Percentiles rank a stretch among this genome's conserved stretches.
phyloP scores from a whole-genome alignment of 192 early-diverging fungal genomes.

The Borealophlyctis nickersoniae region DNA sequence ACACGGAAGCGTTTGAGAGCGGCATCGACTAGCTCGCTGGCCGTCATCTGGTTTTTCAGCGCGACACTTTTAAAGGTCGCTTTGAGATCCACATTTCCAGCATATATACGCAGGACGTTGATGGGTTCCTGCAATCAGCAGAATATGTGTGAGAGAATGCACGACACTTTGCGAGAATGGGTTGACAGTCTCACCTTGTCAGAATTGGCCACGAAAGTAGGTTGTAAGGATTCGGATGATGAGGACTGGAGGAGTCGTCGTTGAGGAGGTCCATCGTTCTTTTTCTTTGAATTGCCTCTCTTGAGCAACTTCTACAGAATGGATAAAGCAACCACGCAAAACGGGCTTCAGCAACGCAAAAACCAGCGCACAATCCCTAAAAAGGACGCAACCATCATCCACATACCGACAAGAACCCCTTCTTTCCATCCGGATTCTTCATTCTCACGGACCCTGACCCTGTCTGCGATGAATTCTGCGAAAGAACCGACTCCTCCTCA shows the following conservation, averaged over 20 bases:
- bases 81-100: constrained; percentile 50
- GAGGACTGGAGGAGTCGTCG: not conserved
- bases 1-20: constrained; percentile 42
- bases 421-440: not conserved
- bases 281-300: constrained; percentile 13
- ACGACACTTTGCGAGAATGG: too few relatives aligned
- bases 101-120: constrained; percentile 47
- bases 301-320: constrained; percentile 16
- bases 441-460: not conserved
- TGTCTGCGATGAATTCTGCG: not conserved
- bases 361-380: too few relatives aligned
- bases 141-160: too few relatives aligned
- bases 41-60: constrained; percentile 38
- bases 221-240: too few relatives aligned
- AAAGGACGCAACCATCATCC: too few relatives aligned
- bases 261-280: constrained; percentile 1
- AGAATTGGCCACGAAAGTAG: too few relatives aligned
- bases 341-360: too few relatives aligned
- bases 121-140: constrained; percentile 45
- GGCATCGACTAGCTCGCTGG: constrained; percentile 29
- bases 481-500: constrained; percentile 24
- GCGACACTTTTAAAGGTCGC: constrained; percentile 50
- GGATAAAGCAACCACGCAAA: not conserved
- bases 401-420: not conserved
- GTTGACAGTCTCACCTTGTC: too few relatives aligned